A percentile compares a stretch with the other conserved stretches of the same genome.
Conservation (phyloP, 768 basidiomycete species). For the Dentipellis fragilis region DNA sequence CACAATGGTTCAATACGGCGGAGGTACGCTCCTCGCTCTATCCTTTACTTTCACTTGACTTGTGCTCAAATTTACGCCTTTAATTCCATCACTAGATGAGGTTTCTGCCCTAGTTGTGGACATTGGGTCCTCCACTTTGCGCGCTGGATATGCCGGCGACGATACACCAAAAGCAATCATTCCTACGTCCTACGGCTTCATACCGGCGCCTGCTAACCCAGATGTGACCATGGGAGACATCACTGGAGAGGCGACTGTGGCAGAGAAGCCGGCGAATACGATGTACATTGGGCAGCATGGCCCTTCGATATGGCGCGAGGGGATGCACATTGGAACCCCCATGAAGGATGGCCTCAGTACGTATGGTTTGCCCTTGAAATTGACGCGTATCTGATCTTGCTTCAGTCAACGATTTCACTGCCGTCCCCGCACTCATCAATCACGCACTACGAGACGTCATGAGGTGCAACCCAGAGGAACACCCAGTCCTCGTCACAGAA, state of each 20-base stretch:
- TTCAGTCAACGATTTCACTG: constrained; percentile 67
- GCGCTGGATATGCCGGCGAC: constrained; percentile 96
- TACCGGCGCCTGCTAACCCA: constrained; percentile 28
- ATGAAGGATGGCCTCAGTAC: constrained; percentile 77
- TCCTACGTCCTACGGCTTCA: constrained; percentile 82
- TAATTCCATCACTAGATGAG: constrained; percentile 53
- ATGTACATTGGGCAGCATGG: constrained; percentile 82
- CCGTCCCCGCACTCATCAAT: constrained; percentile 58
- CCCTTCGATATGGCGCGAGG: constrained; percentile 82
- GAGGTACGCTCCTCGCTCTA: constrained; percentile 41
- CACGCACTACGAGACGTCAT: constrained; percentile 73
- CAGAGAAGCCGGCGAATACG: constrained; percentile 34
- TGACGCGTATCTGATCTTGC: not conserved
- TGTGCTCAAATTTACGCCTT: not conserved
- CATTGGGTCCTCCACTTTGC: constrained; percentile 80
- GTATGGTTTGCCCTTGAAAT: constrained; percentile 15
- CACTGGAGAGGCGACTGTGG: constrained; percentile 23
- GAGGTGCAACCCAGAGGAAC: constrained; percentile 68
- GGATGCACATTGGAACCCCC: constrained; percentile 82
- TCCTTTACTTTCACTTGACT: not conserved
- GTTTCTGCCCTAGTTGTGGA: constrained; percentile 96
- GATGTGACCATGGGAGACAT: constrained; percentile 51
- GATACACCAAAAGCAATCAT: constrained; percentile 90
- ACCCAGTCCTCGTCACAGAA: constrained; percentile 89
- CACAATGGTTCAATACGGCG: constrained; percentile 77